Conservation (phyloP, 768 basidiomycete species). For the Amanita rubescens region DNA sequence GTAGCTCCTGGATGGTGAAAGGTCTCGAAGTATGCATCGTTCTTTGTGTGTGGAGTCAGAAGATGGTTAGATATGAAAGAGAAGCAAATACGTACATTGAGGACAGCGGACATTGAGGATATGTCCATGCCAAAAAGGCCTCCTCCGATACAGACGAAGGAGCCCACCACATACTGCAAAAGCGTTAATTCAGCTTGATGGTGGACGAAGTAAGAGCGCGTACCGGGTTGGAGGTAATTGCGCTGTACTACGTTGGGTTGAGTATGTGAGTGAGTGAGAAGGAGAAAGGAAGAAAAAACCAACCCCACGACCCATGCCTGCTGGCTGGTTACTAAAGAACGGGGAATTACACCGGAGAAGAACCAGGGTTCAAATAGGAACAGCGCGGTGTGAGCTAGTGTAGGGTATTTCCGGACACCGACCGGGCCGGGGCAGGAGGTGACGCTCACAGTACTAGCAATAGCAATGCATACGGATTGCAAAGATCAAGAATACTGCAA, state of each 20-base stretch:
- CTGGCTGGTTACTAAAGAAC: not conserved
- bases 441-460: too few species aligned
- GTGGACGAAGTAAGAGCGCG: not conserved
- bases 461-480: too few species aligned
- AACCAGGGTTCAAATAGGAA: too few species aligned
- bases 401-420: too few species aligned
- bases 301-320: not conserved
- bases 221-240: constrained; percentile 25
- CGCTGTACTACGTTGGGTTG: constrained; percentile 17
- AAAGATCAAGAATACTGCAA: too few species aligned
- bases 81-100: constrained; percentile 29
- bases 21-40: constrained; percentile 27
- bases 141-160: constrained; percentile 77
- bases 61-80: not conserved
- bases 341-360: too few species aligned
- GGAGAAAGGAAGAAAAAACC: not conserved
- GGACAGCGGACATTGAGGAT: constrained; percentile 74
- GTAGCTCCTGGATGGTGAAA: constrained; percentile 42
- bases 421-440: too few species aligned
- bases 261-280: too few species aligned
- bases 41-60: constrained; percentile 24
- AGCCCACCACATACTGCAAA: constrained; percentile 63
- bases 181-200: not conserved
- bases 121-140: constrained; percentile 78
- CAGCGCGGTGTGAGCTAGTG: too few species aligned